Conservation (phyloP, 306 rosid genomes). For the Acacia melanoxylon region DNA sequence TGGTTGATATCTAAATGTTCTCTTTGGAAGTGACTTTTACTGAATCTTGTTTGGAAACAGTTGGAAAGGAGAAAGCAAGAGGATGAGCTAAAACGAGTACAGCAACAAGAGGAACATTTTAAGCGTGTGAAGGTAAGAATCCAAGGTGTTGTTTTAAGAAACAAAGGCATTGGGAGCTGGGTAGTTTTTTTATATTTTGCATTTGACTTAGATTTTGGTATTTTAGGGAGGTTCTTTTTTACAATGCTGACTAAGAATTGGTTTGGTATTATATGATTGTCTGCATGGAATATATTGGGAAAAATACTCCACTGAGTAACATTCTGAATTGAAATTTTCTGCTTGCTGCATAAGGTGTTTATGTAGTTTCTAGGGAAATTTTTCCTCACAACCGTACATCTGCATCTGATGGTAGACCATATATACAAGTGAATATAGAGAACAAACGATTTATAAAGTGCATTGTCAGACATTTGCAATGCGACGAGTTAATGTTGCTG, state of each 20-base stretch:
- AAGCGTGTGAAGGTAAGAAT: conserved; percentile 78
- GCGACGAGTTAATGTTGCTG: background rate
- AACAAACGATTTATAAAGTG: background rate
- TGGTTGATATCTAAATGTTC: conserved; percentile 21
- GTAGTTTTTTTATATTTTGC: background rate
- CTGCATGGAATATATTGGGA: background rate
- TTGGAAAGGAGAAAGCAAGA: conserved; percentile 95
- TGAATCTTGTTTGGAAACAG: conserved; percentile 49
- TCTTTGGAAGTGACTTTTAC: conserved; percentile 7
- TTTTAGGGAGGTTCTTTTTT: background rate
- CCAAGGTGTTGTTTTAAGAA: conserved; percentile 19
- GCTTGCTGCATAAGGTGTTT: background rate
- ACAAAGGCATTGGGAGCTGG: conserved; percentile 10
- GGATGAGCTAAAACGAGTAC: conserved; percentile 89
- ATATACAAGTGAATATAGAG: background rate
- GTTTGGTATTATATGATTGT: background rate
- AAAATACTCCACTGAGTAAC: background rate
- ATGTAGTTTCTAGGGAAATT: background rate
- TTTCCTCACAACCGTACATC: background rate
- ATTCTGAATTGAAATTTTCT: background rate
- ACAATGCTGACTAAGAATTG: background rate
- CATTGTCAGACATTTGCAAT: background rate
- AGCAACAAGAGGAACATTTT: conserved; percentile 95
- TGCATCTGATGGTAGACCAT: background rate
- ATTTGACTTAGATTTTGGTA: background rate